A percentile compares a stretch with the other conserved stretches of the same genome.
phyloP scores from a whole-genome alignment of 306 rosid genomes.

The Gynostemma pentaphyllum region DNA sequence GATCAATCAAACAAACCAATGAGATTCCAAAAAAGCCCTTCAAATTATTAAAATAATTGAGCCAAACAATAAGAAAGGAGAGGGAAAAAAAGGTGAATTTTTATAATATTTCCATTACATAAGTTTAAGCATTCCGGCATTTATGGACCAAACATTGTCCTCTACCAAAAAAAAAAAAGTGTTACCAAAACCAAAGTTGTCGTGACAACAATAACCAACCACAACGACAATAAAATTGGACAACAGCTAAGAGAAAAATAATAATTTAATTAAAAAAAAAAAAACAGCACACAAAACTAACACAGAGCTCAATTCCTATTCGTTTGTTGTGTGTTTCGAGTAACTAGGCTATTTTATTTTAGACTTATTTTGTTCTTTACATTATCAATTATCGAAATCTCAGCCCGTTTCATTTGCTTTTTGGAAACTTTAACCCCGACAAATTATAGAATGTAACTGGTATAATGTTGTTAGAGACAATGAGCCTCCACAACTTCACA shows the following conservation, averaged over 20 bases:
- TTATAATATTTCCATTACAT: not conserved
- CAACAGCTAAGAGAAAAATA: conserved; percentile 4
- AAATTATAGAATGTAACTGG: too few species aligned
- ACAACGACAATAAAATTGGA: not conserved
- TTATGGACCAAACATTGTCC: conserved; percentile 7
- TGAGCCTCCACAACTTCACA: too few species aligned
- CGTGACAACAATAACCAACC: not conserved
- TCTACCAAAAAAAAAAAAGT: too few species aligned
- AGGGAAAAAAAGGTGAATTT: too few species aligned
- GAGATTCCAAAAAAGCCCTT: not conserved
- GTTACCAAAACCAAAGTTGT: not conserved
- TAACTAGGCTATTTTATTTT: not conserved
- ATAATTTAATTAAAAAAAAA: not conserved
- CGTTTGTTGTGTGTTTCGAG: not conserved
- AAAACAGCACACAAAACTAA: not conserved
- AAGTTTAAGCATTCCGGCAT: not conserved
- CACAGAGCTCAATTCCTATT: not conserved
- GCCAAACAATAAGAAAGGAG: not conserved
- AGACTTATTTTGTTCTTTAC: not conserved
- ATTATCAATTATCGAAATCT: not conserved
- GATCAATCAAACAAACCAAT: conserved; percentile 4
- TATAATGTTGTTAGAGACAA: too few species aligned
- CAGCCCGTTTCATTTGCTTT: too few species aligned
- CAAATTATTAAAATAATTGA: not conserved
- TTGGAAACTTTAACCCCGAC: too few species aligned